A percentile compares a stretch with the other conserved stretches of the same genome.
phyloP scores from a whole-genome alignment of 139 green algal genomes.

The Limnomonas spitsbergensis region DNA sequence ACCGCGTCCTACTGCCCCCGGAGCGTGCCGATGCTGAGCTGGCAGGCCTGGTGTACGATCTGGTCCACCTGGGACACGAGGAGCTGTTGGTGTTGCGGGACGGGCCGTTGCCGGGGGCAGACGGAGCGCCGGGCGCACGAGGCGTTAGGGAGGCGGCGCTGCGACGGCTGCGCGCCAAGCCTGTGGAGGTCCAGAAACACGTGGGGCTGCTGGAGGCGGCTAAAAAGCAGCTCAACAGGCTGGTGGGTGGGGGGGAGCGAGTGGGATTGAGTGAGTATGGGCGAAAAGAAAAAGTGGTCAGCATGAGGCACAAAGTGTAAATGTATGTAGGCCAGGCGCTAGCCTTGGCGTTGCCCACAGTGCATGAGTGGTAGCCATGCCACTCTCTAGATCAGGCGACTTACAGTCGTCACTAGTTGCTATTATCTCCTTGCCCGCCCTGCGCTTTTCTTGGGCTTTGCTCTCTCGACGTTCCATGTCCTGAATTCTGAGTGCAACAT shows the following conservation, averaged over 20 bases:
- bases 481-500: too few species aligned
- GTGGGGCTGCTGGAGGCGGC: slow-evolving; percentile 29
- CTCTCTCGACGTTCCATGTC: too few species aligned
- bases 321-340: too few species aligned
- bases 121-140: not conserved
- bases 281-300: too few species aligned
- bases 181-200: slow-evolving; percentile 22
- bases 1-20: not conserved
- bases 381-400: too few species aligned
- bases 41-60: slow-evolving; percentile 27
- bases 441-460: too few species aligned
- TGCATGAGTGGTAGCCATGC: too few species aligned
- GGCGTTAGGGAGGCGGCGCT: slow-evolving; percentile 20
- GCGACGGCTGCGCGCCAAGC: slow-evolving; percentile 19
- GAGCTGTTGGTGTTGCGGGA: slow-evolving; percentile 21
- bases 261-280: too few species aligned
- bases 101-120: slow-evolving; percentile 18
- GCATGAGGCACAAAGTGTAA: too few species aligned
- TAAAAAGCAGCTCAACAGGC: slow-evolving; percentile 21
- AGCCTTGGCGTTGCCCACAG: too few species aligned
- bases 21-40: slow-evolving; percentile 30
- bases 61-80: slow-evolving; percentile 19
- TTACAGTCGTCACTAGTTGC: too few species aligned
- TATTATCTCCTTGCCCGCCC: too few species aligned
- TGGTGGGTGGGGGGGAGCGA: slow-evolving; percentile 19